phyloP scores from a whole-genome alignment of 2,329 filamentous ascomycete species.

The Dactylellina cionopaga region DNA sequence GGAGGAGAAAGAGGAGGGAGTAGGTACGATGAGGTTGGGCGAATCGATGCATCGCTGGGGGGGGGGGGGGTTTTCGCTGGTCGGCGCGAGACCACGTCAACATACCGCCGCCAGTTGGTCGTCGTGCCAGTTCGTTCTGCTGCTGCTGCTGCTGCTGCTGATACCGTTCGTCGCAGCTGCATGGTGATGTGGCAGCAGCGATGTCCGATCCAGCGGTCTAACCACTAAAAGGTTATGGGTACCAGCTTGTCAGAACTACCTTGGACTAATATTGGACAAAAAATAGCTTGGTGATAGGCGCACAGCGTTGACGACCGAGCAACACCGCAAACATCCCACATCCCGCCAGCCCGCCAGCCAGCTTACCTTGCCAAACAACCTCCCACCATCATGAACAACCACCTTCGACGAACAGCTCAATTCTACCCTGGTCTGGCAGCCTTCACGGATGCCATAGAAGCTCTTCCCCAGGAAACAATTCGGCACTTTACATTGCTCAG shows the following conservation, averaged over 20 bases:
- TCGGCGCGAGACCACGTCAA: conserved; percentile 52
- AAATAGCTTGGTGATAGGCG: too few species aligned
- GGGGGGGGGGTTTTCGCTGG: conserved; percentile 44
- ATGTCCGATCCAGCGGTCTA: conserved; percentile 36
- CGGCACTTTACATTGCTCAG: conserved; percentile 95
- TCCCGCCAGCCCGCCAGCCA: background rate
- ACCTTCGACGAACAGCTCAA: conserved; percentile 36
- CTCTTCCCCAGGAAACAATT: conserved; percentile 92
- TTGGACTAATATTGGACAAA: too few species aligned
- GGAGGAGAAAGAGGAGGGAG: too few species aligned
- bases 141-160: conserved; percentile 31
- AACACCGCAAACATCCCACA: background rate
- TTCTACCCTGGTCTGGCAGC: conserved; percentile 75
- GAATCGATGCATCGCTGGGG: conserved; percentile 11
- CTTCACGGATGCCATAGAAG: conserved; percentile 91
- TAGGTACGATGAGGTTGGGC: conserved; percentile 15
- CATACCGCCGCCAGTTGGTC: conserved; percentile 50
- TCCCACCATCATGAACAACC: conserved; percentile 22
- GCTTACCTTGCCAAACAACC: background rate
- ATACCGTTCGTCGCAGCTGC: conserved; percentile 45
- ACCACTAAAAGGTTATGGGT: conserved; percentile 16
- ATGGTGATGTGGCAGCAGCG: conserved; percentile 52
- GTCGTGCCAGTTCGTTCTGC: conserved; percentile 42
- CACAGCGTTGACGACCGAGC: background rate
- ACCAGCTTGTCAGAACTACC: too few species aligned